phyloP scores from a whole-genome alignment of 78 protist species.

The Anaeramoeba ignava region DNA sequence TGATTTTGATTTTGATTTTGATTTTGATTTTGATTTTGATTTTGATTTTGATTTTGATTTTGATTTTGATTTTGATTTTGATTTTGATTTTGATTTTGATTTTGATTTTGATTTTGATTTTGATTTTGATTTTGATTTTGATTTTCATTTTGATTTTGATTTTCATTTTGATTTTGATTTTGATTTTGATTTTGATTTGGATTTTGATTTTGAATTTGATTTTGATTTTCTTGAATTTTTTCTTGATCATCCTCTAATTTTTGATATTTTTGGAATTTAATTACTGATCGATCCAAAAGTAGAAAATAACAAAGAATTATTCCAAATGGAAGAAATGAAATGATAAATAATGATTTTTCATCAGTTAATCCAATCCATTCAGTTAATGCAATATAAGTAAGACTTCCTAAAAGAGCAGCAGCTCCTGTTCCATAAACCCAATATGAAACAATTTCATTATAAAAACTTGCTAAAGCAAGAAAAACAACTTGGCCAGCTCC shows the following conservation, averaged over 20 bases:
- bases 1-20: too few relatives aligned
- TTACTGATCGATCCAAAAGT: neutral
- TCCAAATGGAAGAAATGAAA: neutral
- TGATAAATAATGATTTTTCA: neutral
- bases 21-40: too few relatives aligned
- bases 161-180: too few relatives aligned
- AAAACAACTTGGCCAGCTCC: neutral
- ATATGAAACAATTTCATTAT: neutral
- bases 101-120: too few relatives aligned
- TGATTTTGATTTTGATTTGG: too few relatives aligned
- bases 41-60: too few relatives aligned
- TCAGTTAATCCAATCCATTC: neutral
- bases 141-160: too few relatives aligned
- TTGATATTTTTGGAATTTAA: too few relatives aligned
- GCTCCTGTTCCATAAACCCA: neutral
- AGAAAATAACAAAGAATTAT: neutral
- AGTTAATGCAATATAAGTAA: neutral
- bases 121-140: too few relatives aligned
- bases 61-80: too few relatives aligned
- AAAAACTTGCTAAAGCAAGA: neutral
- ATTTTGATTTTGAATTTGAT: neutral
- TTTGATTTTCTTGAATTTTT: neutral
- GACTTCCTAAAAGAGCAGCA: neutral
- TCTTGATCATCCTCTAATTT: neutral
- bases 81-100: too few relatives aligned